Conservation (phyloP, 225 moss, liverwort and hornwort genomes). For the Pseudisothecium myosuroides region DNA sequence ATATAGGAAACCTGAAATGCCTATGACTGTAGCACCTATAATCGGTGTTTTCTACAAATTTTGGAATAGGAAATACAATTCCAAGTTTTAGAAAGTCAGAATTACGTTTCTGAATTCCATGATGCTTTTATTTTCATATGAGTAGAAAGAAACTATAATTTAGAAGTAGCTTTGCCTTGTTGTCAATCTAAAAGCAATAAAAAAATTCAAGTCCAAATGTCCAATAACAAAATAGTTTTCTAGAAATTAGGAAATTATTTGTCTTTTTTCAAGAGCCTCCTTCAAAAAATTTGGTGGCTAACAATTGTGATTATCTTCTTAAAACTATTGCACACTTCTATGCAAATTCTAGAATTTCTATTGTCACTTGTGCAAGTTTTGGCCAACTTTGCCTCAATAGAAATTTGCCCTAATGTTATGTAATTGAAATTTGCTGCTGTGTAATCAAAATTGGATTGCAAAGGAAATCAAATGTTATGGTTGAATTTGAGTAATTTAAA, state of each 20-base stretch:
- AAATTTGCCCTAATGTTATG: rapidly evolving
- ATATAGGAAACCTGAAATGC: too few relatives aligned
- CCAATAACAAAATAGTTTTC: too few relatives aligned
- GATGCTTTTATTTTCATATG: too few relatives aligned
- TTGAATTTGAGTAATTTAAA: neutral
- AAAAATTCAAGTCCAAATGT: too few relatives aligned
- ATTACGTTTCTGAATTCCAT: too few relatives aligned
- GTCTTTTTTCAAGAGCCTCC: rapidly evolving
- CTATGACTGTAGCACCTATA: too few relatives aligned
- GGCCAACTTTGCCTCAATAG: rapidly evolving
- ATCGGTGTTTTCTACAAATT: too few relatives aligned
- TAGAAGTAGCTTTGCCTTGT: neutral
- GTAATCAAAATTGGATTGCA: neutral
- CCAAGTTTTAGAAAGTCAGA: too few relatives aligned
- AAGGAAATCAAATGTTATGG: rapidly evolving
- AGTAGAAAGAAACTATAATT: too few relatives aligned
- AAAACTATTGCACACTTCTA: rapidly evolving
- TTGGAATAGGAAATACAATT: too few relatives aligned
- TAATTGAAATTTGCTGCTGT: rapidly evolving
- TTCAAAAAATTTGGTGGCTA: rapidly evolving
- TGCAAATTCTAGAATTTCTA: neutral
- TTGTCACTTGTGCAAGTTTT: neutral
- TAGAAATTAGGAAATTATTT: rapidly evolving
- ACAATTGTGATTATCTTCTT: rapidly evolving
- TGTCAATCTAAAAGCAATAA: too few relatives aligned